Percentiles rank a stretch among this genome's conserved stretches.
phyloP scores from a whole-genome alignment of 2,329 filamentous ascomycete genomes.

The Neospermospora avenae region DNA sequence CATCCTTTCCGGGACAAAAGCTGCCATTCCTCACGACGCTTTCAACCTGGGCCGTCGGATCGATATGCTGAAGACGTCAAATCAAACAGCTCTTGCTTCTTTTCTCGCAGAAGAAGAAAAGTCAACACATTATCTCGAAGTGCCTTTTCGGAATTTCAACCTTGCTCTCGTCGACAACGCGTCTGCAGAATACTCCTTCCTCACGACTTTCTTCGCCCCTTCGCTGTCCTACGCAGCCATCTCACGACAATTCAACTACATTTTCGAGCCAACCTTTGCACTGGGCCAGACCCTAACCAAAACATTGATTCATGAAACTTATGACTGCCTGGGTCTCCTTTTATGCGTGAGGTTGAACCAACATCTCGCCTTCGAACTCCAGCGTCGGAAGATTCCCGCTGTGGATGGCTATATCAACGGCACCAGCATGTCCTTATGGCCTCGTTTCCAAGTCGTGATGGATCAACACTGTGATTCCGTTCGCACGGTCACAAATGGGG shows the following conservation, averaged over 20 bases:
- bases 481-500: slow-evolving; percentile 55
- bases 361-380: slow-evolving; percentile 89
- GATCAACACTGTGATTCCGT: slow-evolving; percentile 89
- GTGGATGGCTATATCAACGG: slow-evolving; percentile 91
- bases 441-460: slow-evolving; percentile 90
- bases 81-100: slow-evolving; percentile 75
- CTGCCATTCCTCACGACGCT: slow-evolving; percentile 69
- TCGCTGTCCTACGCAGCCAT: slow-evolving; percentile 72
- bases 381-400: slow-evolving; percentile 84
- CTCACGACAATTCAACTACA: slow-evolving; percentile 78
- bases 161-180: slow-evolving; percentile 91
- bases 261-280: slow-evolving; percentile 87
- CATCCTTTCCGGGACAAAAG: slow-evolving; percentile 50
- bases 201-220: slow-evolving; percentile 84
- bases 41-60: slow-evolving; percentile 85
- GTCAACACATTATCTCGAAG: slow-evolving; percentile 79
- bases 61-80: slow-evolving; percentile 73
- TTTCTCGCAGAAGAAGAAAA: slow-evolving; percentile 91
- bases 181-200: slow-evolving; percentile 90
- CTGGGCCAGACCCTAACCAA: slow-evolving; percentile 76
- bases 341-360: slow-evolving; percentile 94
- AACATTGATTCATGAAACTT: slow-evolving; percentile 69
- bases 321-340: slow-evolving; percentile 81
- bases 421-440: slow-evolving; percentile 95
- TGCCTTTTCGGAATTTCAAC: slow-evolving; percentile 92